Conservation (phyloP, 1,139 yeast genomes). For the Kodamaea alishanica region DNA sequence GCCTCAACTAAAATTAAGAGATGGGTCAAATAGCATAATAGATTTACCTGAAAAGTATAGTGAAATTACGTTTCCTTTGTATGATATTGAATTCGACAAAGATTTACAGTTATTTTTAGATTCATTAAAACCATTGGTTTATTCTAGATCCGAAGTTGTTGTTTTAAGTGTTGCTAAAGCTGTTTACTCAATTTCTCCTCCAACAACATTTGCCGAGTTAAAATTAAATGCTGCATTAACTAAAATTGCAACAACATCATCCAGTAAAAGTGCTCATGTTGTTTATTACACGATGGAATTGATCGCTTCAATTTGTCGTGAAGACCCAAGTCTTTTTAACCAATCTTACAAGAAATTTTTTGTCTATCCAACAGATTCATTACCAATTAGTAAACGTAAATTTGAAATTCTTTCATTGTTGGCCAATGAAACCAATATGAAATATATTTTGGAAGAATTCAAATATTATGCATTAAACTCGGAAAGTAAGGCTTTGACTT, state of each 20-base stretch:
- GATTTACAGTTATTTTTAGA: constrained; percentile 56
- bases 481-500: constrained; percentile 34
- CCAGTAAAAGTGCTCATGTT: constrained; percentile 29
- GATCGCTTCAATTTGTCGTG: constrained; percentile 31
- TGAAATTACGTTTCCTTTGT: constrained; percentile 26
- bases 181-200: constrained; percentile 51
- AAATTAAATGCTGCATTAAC: constrained; percentile 50
- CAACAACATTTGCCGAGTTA: constrained; percentile 44
- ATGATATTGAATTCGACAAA: constrained; percentile 46
- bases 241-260: constrained; percentile 24
- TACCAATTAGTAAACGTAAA: constrained; percentile 49
- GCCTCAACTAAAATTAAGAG: constrained; percentile 38
- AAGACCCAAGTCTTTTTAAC: constrained; percentile 45
- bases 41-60: constrained; percentile 39
- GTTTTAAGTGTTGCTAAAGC: constrained; percentile 60
- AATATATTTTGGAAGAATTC: constrained; percentile 58
- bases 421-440: constrained; percentile 50
- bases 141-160: constrained; percentile 56
- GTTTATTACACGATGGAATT: constrained; percentile 40
- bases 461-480: constrained; percentile 55
- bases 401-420: constrained; percentile 61
- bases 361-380: constrained; percentile 56
- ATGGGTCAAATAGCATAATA: constrained; percentile 22
- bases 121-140: constrained; percentile 42
- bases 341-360: constrained; percentile 51